Base-by-base conservation (phyloP, 169 alveolate genomes). In the Eimeria brunetti region DNA sequence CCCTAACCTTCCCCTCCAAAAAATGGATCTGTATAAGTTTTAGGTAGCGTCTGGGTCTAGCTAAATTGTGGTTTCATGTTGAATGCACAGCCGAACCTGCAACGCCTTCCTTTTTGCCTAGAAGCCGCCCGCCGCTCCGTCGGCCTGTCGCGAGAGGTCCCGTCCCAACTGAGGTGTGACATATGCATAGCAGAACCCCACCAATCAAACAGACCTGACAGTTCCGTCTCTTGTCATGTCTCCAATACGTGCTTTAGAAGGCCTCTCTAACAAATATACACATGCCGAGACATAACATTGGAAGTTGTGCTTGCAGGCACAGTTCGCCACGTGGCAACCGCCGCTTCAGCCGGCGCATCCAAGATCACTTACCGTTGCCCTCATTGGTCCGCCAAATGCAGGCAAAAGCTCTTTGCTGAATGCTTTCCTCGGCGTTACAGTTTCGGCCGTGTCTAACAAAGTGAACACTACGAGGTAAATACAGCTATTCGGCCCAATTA, bases 361-460 rank as follows among this genome's bases (percentile, higher is more conserved):
- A 69, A 73, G 60, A 53, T 75, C 95, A 8, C 95, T 95, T 36
- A 67, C 91, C n/a, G 67, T 95, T 20, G 98, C 99, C 5, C 95
- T 98, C 71, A 96, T 97, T 62, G 99, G 99, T 27, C 98, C 97
- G 20, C 99, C 99, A 24, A 98, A 98, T 90, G 97, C 94, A 53
- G 96, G 96, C 27, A 98, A 98, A 93, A 97, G 98, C 90, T 98
- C 99, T 46, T 89, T 98, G 58, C 96, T 98, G 96, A 98, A 98
- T 88, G 95, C 98, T 16, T 94, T 98, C 38, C 94, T 97, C n/a
- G 96, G 95, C 53, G 89, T 97, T 64, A 95, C 98, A 33, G 95
- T 98, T 90, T 95, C 98, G 33, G 98, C 99, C 22, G 98, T 97
- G 44, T 98, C 99, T 38, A 98, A 98, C 60, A 98, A 98, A 95